Evolutionary conservation across 352 stramenopile genomes (phyloP).

Genomic region (Aphanomyces cochlioides): DNA sequence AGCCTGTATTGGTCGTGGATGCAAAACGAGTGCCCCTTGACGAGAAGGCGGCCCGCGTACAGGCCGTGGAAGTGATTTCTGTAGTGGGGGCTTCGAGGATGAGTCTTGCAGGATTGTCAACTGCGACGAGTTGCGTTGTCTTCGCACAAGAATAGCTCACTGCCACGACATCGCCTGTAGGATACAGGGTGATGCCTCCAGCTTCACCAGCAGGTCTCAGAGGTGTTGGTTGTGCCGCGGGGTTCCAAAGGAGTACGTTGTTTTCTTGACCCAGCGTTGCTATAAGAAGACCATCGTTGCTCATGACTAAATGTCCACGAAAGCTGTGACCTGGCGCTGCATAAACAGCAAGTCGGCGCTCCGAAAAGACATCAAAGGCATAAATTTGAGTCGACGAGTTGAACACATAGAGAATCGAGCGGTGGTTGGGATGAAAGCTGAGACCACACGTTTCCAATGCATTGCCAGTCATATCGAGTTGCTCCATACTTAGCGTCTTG

Average conservation of each 20-base stretch:
- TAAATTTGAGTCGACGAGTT: slow-evolving; percentile 15
- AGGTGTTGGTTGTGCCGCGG: slow-evolving; percentile 95
- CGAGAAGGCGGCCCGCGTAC: neutral
- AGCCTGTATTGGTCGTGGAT: neutral
- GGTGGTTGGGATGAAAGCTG: slow-evolving; percentile 7
- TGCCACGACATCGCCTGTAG: neutral
- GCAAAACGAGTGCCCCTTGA: neutral
- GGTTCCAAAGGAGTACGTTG: slow-evolving; percentile 94
- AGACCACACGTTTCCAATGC: neutral
- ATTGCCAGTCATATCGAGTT: neutral
- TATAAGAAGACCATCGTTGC: slow-evolving; percentile 63
- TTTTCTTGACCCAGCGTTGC: slow-evolving; percentile 96
- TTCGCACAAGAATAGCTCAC: slow-evolving; percentile 97
- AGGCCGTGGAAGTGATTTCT: slow-evolving; percentile 5
- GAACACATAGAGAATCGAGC: slow-evolving; percentile 1
- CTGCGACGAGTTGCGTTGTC: slow-evolving; percentile 75
- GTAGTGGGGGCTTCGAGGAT: slow-evolving; percentile 95
- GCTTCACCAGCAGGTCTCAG: slow-evolving; percentile 60
- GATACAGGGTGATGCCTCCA: neutral
- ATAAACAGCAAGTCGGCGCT: slow-evolving; percentile 13
- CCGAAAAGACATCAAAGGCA: slow-evolving; percentile 1
- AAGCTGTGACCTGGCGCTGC: slow-evolving; percentile 9
- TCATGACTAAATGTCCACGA: neutral
- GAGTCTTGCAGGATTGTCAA: slow-evolving; percentile 97
- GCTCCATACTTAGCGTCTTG: slow-evolving; percentile 9